Evolutionary conservation across 169 alveolate genomes (phyloP).

Genomic region (Plasmodium knowlesi): DNA sequence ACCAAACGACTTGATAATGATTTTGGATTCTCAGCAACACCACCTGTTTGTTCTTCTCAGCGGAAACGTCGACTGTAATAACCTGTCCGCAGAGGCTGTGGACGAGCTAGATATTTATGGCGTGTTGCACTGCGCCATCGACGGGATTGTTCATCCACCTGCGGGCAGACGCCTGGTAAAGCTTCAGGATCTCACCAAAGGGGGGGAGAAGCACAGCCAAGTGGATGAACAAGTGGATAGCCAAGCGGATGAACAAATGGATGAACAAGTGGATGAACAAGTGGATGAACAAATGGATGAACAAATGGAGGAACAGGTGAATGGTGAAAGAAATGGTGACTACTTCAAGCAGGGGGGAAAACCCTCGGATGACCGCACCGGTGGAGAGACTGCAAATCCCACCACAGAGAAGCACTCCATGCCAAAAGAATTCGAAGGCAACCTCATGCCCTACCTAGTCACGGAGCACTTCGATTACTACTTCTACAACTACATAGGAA

Average conservation of each 20-base stretch:
- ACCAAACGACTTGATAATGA: conserved; percentile 98
- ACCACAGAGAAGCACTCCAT: conserved; percentile 96
- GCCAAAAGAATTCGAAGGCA: conserved; percentile 97
- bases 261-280: background rate
- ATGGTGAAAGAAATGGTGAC: background rate
- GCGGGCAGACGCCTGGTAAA: background rate
- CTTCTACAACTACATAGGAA: conserved; percentile 76
- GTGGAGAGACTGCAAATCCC: conserved; percentile 85
- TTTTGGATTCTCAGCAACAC: conserved; percentile 99
- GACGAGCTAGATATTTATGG: conserved; percentile 77
- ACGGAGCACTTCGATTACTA: conserved; percentile 92
- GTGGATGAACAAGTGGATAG: no score
- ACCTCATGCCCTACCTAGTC: conserved; percentile 94
- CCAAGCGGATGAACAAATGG: background rate
- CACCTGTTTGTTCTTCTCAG: conserved; percentile 94
- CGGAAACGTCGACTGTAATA: background rate
- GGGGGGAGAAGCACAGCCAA: background rate
- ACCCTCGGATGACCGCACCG: conserved; percentile 83
- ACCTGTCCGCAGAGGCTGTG: conserved; percentile 14
- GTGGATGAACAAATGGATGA: background rate
- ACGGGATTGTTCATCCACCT: conserved; percentile 72
- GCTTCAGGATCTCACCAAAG: background rate
- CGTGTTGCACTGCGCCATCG: conserved; percentile 86
- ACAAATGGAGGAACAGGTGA: background rate
- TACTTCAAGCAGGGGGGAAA: background rate